Evolutionary conservation across 164 flowering plant species (phyloP), one percentile per base, ranked within the genome.

Genomic region (Platanus orientalis): DNA sequence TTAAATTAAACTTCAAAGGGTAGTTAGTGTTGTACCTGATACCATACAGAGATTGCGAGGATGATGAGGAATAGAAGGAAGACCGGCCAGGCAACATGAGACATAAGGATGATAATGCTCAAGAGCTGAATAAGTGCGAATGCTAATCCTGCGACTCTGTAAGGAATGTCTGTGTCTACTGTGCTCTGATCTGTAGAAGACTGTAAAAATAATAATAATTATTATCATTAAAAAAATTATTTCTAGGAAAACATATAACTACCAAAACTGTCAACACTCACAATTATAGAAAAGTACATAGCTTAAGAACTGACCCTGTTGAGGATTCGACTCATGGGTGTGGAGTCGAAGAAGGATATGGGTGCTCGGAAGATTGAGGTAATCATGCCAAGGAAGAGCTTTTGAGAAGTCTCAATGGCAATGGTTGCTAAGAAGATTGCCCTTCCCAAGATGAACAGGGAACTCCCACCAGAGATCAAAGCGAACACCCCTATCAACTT

Each of bases 101-200:
- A 84, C 92, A 87, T 84, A 5, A 91, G 87, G 65, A 79, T 51
- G 56, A 89, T 78, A 40, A 89, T 80, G 53, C 87, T 79, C 20
- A 89, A 32, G 4, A 89, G 76, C 79, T 87, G 97, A 65, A 91
- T 80, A 2, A 84, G 83, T 4, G 90, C 91, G 66, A 89, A 89
- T 51, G 76, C 92, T 64, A 87, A 60, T 69, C 92, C 97, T 34
- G 90, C 94, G 42, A 91, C 61, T 70, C 97, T 80, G 79, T 85
- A 89, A 1, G 96, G 96, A 59, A 89, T 83, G 75, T 89, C 94
- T 12, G 86, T 85, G 72, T 87, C 96, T 29, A 89, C 82, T 32
- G 73, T 75, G 72, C 92, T 84, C 80, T 92, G 96, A 71, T 92
- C 94, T 11, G 86, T 86, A 0, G 97, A 85, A 57, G 84, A 77